phyloP scores from a whole-genome alignment of 257 asterid species.

The Primulina tabacum region DNA sequence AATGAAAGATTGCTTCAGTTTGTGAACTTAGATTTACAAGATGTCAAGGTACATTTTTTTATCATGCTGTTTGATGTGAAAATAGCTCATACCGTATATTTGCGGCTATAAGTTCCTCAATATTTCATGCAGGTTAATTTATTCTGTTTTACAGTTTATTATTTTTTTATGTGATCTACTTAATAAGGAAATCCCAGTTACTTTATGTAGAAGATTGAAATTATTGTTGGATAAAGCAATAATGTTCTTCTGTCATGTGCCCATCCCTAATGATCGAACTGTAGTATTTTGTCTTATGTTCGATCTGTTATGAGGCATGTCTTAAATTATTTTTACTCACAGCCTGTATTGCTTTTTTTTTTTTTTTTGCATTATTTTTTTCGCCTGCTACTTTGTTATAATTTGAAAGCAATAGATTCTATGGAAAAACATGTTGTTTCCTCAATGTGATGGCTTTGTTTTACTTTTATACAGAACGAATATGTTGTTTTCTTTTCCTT shows the following conservation, averaged over 20 bases:
- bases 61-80: conserved; percentile 8
- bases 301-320: not conserved
- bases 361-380: not conserved
- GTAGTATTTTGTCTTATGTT: not conserved
- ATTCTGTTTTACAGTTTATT: conserved; percentile 1
- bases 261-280: not conserved
- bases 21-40: conserved; percentile 89
- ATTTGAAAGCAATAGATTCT: not conserved
- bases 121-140: conserved; percentile 4
- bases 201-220: not conserved
- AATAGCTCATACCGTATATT: not conserved
- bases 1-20: conserved; percentile 89
- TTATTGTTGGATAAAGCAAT: not conserved
- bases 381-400: not conserved
- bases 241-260: not conserved
- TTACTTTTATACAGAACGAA: not conserved
- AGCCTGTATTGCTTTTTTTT: not conserved
- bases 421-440: not conserved
- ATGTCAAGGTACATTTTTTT: conserved; percentile 72
- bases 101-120: conserved; percentile 9
- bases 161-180: not conserved
- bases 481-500: not conserved
- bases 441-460: no score
- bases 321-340: not conserved
- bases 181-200: not conserved